Evolutionary conservation across 2,329 filamentous ascomycete genomes (phyloP), one percentile per base, ranked within the genome.

Genomic region (Lachnellula subtilissima): DNA sequence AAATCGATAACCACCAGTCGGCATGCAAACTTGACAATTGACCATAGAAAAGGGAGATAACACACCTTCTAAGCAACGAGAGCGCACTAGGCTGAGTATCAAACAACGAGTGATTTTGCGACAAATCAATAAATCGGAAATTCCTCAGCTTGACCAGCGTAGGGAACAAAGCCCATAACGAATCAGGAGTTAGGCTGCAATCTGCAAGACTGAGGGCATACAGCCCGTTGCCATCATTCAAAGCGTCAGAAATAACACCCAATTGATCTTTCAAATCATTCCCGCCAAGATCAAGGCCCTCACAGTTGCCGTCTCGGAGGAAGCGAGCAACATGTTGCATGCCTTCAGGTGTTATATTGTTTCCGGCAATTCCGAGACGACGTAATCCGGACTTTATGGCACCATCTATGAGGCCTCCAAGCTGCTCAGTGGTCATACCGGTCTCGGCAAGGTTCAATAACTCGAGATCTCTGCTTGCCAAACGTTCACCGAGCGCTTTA

Each of bases 121-220:
- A 96, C 37, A 99, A 77, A 70, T 97, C 94, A 57, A 99, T 84
- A 69, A 97, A 97, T 19, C 89, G 85, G 68, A 97, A 87, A 61
- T 87, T 83, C 2, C 80, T 78, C 54, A 97, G 75, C 62, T 80
- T 83, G 25, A 81, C 78, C 53, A 97, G 74, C 6, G 83, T 83
- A 4, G 91, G 90, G 50, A 97, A 79, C 12, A 97, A 77, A 53
- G 84, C 82, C 71, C 83, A 87, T 22, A 97, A 76, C 11, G 87
- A 85, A 0, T 83, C 78, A 0, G 91, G 86, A 4, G 81, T 84
- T 53, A 99, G 76, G 55, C 90, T 89, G 73, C 92, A 97, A 65
- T 91, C 87, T 1, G 91, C 90, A 59, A 99, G 73, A 70, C 91
- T 93, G 51, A 99, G 75, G 0, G 91, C 91, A 81, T 87, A 93